Percentiles rank a stretch among this genome's conserved stretches.
Evolutionary conservation across 345 rosid genomes (phyloP).

Genomic region (Lepidium aucheri): DNA sequence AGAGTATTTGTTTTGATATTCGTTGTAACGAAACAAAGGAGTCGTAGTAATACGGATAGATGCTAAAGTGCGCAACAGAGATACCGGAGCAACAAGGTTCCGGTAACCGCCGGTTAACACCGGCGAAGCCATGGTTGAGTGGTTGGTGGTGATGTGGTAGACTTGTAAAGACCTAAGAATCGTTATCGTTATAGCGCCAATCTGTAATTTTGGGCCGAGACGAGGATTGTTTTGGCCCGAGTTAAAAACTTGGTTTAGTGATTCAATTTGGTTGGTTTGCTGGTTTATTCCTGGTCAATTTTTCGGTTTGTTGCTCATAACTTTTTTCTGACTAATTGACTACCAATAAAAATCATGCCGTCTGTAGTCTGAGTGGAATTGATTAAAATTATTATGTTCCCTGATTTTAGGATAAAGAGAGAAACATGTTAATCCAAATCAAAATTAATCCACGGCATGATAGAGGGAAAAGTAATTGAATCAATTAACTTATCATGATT

Average conservation of each 20-base stretch:
- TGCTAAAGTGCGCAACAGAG: conserved; percentile 37
- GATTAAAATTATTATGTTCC: conserved; percentile 22
- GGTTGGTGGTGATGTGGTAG: neutral
- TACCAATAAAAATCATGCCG: too few relatives aligned
- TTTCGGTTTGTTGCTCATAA: too few relatives aligned
- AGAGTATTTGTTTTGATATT: neutral
- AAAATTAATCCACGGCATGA: conserved; percentile 23
- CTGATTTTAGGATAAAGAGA: neutral
- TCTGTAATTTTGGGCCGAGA: too few relatives aligned
- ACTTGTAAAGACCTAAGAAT: neutral
- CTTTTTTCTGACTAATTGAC: too few relatives aligned
- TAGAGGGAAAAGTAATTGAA: conserved; percentile 21
- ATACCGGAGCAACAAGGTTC: conserved; percentile 29
- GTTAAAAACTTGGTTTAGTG: neutral
- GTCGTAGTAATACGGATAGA: conserved; percentile 1
- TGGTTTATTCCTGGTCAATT: neutral
- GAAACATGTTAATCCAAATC: neutral
- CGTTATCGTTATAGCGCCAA: conserved; percentile 25
- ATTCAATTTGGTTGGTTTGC: neutral
- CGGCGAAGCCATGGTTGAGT: conserved; percentile 37
- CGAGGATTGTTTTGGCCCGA: conserved; percentile 2
- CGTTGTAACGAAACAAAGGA: conserved; percentile 10
- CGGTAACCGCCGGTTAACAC: conserved; percentile 36
- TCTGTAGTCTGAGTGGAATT: neutral
- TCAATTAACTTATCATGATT: neutral